Percentiles rank a stretch among this genome's conserved stretches.
phyloP scores from a whole-genome alignment of 2,329 filamentous ascomycete species.

The Fusarium mangiferae region DNA sequence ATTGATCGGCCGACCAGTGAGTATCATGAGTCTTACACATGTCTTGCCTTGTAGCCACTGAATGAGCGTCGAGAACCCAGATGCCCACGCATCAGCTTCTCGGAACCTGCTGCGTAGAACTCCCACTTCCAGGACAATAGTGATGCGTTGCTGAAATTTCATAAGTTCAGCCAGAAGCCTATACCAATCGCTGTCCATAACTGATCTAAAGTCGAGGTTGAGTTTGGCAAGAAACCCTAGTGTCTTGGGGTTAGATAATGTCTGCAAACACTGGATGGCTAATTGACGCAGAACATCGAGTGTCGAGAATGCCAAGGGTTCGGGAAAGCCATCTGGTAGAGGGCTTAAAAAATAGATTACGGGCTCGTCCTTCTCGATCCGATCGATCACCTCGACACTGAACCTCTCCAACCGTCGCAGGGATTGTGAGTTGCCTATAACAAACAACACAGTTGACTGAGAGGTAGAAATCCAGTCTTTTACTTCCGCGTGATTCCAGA shows the following conservation, averaged over 20 bases:
- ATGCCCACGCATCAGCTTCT: background rate
- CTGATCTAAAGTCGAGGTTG: background rate
- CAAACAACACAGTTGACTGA: background rate
- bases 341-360: background rate
- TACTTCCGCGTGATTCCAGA: fast-evolving
- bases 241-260: fast-evolving
- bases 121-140: background rate
- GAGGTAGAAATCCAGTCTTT: background rate
- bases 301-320: background rate
- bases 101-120: background rate
- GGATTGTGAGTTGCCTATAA: background rate
- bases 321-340: background rate
- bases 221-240: background rate
- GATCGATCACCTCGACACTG: background rate
- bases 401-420: background rate
- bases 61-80: background rate
- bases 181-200: background rate
- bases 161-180: background rate
- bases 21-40: background rate
- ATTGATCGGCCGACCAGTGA: background rate
- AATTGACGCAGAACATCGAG: background rate
- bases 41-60: background rate
- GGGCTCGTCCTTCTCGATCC: fast-evolving
- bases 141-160: background rate
- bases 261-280: background rate